Evolutionary conservation across 192 early-diverging fungal species (phyloP).

Genomic region (Diversispora epigaea): DNA sequence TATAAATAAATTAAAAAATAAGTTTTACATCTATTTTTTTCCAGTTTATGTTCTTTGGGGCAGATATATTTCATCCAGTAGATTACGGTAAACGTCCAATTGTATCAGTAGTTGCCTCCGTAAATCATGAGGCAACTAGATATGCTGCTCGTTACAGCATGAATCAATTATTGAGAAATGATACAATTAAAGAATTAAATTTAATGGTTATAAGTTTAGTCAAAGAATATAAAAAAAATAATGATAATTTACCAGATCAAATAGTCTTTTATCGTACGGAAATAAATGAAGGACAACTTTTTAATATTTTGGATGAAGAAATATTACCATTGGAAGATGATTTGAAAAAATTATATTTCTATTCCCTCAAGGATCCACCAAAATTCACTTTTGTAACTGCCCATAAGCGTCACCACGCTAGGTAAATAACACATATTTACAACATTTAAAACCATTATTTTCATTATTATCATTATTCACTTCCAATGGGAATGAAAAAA

Average conservation of each 20-base stretch:
- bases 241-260: slow-evolving; percentile 59
- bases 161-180: slow-evolving; percentile 41
- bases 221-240: slow-evolving; percentile 42
- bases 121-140: slow-evolving; percentile 55
- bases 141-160: slow-evolving; percentile 49
- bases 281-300: slow-evolving; percentile 72
- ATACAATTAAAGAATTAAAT: slow-evolving; percentile 59
- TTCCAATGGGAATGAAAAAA: too few relatives aligned
- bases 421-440: not conserved
- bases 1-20: too few relatives aligned
- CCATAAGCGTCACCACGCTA: not conserved
- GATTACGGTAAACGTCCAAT: not conserved
- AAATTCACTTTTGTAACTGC: slow-evolving; percentile 1
- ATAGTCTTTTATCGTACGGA: slow-evolving; percentile 86
- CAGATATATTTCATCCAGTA: not conserved
- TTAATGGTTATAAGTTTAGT: slow-evolving; percentile 62
- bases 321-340: not conserved
- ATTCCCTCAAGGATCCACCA: not conserved
- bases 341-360: not conserved
- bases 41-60: not conserved
- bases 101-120: slow-evolving; percentile 40
- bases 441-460: not conserved
- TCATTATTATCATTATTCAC: too few relatives aligned
- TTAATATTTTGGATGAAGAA: not conserved
- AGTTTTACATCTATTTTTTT: not conserved